These are phyloP conservation scores for Arthrobotrys conoides DNA, from an alignment of 2,329 filamentous ascomycete genomes.

Conservation along the genomic window DNA sequence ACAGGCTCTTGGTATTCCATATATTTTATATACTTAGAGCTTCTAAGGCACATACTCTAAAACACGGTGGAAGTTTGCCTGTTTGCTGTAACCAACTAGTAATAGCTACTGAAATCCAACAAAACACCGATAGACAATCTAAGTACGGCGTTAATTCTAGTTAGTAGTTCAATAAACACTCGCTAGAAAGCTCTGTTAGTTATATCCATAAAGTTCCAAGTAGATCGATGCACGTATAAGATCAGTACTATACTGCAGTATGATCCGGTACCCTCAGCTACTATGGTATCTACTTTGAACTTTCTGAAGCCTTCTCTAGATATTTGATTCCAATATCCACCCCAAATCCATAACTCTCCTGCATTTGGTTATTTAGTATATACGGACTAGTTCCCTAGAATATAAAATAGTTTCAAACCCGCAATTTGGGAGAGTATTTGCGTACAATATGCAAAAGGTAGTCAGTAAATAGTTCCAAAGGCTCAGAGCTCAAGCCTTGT, in stretches of 20 bases:
- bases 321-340: background rate
- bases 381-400: background rate
- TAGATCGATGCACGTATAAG: background rate
- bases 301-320: background rate
- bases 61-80: background rate
- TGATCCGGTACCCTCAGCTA: background rate
- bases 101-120: background rate
- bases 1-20: background rate
- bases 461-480: background rate
- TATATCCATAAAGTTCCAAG: background rate
- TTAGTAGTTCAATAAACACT: background rate
- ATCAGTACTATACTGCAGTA: background rate
- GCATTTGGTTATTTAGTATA: background rate
- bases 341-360: background rate
- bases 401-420: background rate
- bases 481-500: background rate
- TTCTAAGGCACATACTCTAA: background rate
- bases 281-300: background rate
- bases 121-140: background rate
- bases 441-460: background rate
- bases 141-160: background rate
- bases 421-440: background rate
- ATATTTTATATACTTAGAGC: background rate
- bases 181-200: background rate
- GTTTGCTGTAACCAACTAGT: background rate